Conservation (phyloP, 2,329 filamentous ascomycete genomes). For the Setomelanomma holmii region DNA sequence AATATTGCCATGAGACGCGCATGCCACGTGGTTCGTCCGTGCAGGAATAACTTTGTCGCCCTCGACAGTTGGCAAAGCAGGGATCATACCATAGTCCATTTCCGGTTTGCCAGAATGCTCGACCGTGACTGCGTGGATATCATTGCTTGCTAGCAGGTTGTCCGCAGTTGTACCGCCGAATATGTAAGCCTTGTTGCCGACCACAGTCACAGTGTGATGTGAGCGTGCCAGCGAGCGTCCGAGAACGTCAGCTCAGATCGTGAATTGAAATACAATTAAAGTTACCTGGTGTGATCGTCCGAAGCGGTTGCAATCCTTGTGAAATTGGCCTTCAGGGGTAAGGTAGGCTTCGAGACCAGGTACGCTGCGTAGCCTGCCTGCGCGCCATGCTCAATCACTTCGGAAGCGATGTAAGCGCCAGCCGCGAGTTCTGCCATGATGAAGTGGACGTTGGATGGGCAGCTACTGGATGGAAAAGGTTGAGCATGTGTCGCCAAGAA, state of each 20-base stretch:
- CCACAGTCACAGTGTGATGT: constrained; percentile 51
- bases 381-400: constrained; percentile 51
- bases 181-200: constrained; percentile 54
- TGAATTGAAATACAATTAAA: constrained; percentile 14
- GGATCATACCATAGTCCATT: constrained; percentile 52
- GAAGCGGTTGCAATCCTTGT: constrained; percentile 49
- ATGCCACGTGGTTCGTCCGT: constrained; percentile 50
- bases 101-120: constrained; percentile 40
- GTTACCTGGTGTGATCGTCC: constrained; percentile 42
- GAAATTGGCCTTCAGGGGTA: constrained; percentile 53
- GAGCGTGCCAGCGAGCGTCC: constrained; percentile 41
- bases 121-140: constrained; percentile 51
- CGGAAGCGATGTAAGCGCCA: constrained; percentile 45
- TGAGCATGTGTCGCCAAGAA: neutral
- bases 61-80: constrained; percentile 46
- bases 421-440: constrained; percentile 52
- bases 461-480: neutral
- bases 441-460: neutral
- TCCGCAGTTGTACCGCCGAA: constrained; percentile 51
- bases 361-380: constrained; percentile 52
- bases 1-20: constrained; percentile 48
- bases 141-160: constrained; percentile 50
- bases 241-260: constrained; percentile 5
- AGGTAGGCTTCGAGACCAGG: constrained; percentile 51
- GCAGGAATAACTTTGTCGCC: constrained; percentile 41